Percentiles rank a stretch among this genome's conserved stretches.
phyloP scores from a whole-genome alignment of 306 rosid genomes.

The Fragaria vesca region DNA sequence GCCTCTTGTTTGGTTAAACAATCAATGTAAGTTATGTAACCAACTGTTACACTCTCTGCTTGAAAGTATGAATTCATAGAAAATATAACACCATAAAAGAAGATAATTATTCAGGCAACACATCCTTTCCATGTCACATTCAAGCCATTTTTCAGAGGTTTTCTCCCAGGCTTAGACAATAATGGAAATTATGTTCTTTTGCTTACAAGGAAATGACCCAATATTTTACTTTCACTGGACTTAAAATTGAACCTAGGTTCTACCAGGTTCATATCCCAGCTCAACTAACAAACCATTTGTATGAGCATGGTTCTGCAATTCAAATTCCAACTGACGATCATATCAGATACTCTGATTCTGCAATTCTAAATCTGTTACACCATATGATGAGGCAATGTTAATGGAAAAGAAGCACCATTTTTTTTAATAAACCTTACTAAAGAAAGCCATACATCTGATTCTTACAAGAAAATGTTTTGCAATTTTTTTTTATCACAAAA shows the following conservation, averaged over 20 bases:
- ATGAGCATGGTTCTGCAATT: background rate
- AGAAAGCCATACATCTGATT: background rate
- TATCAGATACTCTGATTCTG: background rate
- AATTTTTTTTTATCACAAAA: background rate
- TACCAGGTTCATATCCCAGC: background rate
- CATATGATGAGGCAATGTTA: background rate
- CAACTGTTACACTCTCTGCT: constrained; percentile 3
- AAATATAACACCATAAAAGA: background rate
- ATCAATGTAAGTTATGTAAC: constrained; percentile 8
- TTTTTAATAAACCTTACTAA: background rate
- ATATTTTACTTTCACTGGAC: background rate
- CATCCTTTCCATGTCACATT: background rate
- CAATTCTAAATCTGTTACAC: background rate
- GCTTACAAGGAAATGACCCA: background rate
- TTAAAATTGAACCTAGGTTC: background rate
- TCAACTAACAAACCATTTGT: background rate
- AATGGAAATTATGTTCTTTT: too few relatives aligned
- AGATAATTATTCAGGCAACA: background rate
- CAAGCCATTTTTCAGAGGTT: background rate
- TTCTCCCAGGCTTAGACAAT: background rate
- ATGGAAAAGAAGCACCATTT: too few relatives aligned
- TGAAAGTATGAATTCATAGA: background rate
- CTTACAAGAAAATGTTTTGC: background rate
- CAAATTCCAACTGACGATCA: background rate
- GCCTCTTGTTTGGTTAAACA: constrained; percentile 27